phyloP scores from a whole-genome alignment of 345 rosid genomes.

The Citrus australasica region DNA sequence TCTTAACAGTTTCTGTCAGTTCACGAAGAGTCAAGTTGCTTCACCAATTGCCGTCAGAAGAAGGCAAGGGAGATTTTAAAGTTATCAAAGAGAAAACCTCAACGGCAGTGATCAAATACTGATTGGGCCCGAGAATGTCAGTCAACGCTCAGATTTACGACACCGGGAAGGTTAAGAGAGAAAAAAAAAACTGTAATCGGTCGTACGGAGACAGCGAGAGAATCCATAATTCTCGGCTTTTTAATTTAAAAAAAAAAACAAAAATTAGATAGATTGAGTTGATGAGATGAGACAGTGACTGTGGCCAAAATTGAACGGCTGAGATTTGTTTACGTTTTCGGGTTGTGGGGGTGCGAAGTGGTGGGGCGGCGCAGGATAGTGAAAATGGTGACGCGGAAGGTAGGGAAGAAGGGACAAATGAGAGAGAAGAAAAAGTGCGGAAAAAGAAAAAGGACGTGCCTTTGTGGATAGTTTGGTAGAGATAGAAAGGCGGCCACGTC shows the following conservation, averaged over 20 bases:
- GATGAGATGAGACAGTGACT: background rate
- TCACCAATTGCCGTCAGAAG: conserved; percentile 17
- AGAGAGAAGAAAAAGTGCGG: conserved; percentile 31
- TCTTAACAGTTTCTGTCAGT: background rate
- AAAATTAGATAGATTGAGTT: background rate
- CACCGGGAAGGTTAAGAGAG: background rate
- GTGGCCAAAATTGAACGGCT: conserved; percentile 14
- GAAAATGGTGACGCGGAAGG: conserved; percentile 34
- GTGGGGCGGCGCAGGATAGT: conserved; percentile 12
- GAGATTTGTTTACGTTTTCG: background rate
- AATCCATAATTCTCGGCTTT: background rate
- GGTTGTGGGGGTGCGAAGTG: conserved; percentile 18
- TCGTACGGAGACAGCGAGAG: background rate
- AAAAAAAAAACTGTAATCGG: background rate
- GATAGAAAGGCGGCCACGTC: conserved; percentile 67
- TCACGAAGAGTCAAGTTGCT: background rate
- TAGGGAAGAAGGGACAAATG: background rate
- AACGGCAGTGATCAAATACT: conserved; percentile 12
- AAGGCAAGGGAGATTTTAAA: conserved; percentile 8
- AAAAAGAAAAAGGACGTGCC: background rate
- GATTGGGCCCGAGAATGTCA: background rate
- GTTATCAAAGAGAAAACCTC: background rate
- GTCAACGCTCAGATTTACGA: conserved; percentile 17
- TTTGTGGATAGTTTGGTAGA: conserved; percentile 49
- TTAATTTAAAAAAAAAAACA: background rate